Evolutionary conservation across 2,329 filamentous ascomycete genomes (phyloP).

Genomic region (Phaeosphaeriaceae sp.): DNA sequence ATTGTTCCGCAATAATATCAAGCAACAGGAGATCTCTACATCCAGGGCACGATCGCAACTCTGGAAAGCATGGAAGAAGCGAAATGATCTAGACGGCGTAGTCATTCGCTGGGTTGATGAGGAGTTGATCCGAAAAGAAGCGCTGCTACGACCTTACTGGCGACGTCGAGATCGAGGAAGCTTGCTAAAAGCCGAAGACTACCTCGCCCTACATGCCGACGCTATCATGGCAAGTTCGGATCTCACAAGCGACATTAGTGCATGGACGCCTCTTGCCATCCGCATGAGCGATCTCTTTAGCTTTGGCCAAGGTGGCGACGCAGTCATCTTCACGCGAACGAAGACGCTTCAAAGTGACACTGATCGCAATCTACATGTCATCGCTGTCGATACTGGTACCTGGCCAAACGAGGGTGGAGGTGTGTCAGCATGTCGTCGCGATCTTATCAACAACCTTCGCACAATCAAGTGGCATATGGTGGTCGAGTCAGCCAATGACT

Average conservation of each 20-base stretch:
- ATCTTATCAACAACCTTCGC: conserved; percentile 53
- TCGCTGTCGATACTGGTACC: conserved; percentile 52
- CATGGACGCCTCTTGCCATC: conserved; percentile 61
- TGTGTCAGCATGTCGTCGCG: conserved; percentile 52
- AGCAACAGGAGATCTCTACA: conserved; percentile 49
- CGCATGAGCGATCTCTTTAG: conserved; percentile 61
- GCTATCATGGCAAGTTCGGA: conserved; percentile 61
- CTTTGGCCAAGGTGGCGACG: conserved; percentile 62
- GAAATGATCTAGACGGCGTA: conserved; percentile 48
- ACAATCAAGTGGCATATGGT: conserved; percentile 55
- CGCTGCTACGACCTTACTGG: conserved; percentile 49
- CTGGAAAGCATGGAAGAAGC: conserved; percentile 52
- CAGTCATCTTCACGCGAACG: conserved; percentile 59
- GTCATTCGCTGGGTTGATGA: conserved; percentile 52
- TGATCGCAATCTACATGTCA: conserved; percentile 48
- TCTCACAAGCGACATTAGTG: conserved; percentile 60
- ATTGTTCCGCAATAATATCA: conserved; percentile 50
- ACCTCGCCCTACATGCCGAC: conserved; percentile 55
- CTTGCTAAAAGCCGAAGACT: conserved; percentile 47
- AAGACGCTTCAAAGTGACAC: conserved; percentile 56
- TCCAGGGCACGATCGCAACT: conserved; percentile 49
- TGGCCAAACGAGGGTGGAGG: conserved; percentile 55
- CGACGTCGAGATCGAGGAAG: conserved; percentile 47
- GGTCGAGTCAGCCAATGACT: conserved; percentile 54
- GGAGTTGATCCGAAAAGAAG: conserved; percentile 46